A percentile compares a stretch with the other conserved stretches of the same genome.
These are phyloP conservation scores for Suillus subluteus DNA, from an alignment of 768 basidiomycete species.

Conservation along the genomic window DNA sequence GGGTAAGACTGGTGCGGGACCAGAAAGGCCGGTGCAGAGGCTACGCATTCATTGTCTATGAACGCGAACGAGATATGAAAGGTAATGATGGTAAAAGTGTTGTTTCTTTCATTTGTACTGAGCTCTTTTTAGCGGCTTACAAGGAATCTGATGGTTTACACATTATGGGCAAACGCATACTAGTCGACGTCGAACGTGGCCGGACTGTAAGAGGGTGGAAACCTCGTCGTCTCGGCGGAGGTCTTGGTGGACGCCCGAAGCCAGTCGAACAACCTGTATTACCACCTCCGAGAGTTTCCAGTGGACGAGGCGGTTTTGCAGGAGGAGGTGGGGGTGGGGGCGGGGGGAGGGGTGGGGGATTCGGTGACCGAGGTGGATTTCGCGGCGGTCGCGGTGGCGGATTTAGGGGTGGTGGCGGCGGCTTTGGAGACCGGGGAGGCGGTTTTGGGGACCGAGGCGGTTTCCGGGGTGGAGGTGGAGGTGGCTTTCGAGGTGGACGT, in stretches of 20 bases:
- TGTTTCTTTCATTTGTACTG: conserved; percentile 22
- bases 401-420: conserved; percentile 40
- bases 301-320: conserved; percentile 45
- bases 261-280: conserved; percentile 51
- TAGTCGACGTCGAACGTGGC: conserved; percentile 98
- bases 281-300: conserved; percentile 35
- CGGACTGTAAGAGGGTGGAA: conserved; percentile 99
- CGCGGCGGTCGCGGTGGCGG: conserved; percentile 43
- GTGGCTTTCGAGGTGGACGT: conserved; percentile 47
- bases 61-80: conserved; percentile 99
- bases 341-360: conserved; percentile 26
- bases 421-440: conserved; percentile 38
- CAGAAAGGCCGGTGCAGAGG: conserved; percentile 86
- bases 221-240: conserved; percentile 94
- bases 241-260: conserved; percentile 97
- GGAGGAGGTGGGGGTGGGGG: conserved; percentile 51
- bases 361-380: conserved; percentile 39
- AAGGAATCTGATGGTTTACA: conserved; percentile 98
- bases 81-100: conserved; percentile 48
- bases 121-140: conserved; percentile 72
- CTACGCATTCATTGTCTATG: conserved; percentile 97
- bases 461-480: conserved; percentile 45
- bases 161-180: conserved; percentile 93
- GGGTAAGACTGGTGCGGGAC: conserved; percentile 91
- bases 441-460: conserved; percentile 41